phyloP scores from a whole-genome alignment of 106 monocot species.

The Acorus calamus region DNA sequence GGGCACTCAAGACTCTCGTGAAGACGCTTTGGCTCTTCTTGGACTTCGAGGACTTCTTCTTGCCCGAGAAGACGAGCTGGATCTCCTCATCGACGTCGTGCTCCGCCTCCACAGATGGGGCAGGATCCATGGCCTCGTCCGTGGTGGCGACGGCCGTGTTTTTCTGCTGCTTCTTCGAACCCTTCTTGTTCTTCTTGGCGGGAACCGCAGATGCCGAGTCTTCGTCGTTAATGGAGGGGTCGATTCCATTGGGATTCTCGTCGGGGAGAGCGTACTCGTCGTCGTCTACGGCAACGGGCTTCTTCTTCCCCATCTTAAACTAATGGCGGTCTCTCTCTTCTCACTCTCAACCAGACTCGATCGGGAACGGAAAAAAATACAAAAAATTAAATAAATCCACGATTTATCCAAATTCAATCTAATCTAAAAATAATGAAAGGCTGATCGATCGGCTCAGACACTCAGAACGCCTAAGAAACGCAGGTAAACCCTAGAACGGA shows the following conservation, averaged over 20 bases:
- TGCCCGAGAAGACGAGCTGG: constrained; percentile 49
- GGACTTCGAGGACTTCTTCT: constrained; percentile 75
- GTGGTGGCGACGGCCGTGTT: no score
- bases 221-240: constrained; percentile 1
- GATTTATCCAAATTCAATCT: no score
- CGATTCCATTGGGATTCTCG: constrained; percentile 11
- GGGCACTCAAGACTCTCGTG: constrained; percentile 34
- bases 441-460: no score
- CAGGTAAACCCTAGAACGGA: no score
- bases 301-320: constrained; percentile 64
- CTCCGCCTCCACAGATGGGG: neutral
- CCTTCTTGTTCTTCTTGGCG: constrained; percentile 63
- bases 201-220: constrained; percentile 4
- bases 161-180: neutral
- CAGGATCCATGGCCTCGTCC: no score
- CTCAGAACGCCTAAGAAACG: no score
- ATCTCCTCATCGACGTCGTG: neutral
- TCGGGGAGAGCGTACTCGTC: constrained; percentile 68
- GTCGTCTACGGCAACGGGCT: constrained; percentile 64
- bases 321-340: no score
- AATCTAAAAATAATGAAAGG: no score
- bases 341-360: no score
- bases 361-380: no score
- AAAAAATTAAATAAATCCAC: no score
- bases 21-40: constrained; percentile 33